These are phyloP conservation scores for Camellia granthamiana DNA, from an alignment of 148 eudicot genomes.

Conservation along the genomic window DNA sequence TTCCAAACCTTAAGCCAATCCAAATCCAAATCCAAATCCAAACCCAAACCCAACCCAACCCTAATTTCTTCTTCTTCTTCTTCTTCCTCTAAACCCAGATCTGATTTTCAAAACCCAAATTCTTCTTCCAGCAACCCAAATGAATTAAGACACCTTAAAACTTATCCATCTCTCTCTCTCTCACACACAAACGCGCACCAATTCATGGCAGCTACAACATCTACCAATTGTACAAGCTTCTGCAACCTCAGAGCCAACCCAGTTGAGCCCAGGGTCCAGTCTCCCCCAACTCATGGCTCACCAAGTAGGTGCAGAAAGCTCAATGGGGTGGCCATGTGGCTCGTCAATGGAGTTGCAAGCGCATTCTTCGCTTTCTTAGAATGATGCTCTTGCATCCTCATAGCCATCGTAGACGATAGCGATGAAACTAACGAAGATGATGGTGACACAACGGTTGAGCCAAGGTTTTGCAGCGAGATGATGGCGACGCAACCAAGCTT, in stretches of 20 bases:
- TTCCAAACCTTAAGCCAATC: no score
- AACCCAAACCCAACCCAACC: no score
- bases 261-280: constrained; percentile 20
- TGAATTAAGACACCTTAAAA: background rate
- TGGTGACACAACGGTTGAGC: no score
- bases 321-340: constrained; percentile 47
- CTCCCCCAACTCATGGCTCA: constrained; percentile 16
- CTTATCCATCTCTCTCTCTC: no score
- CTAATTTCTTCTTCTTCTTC: no score
- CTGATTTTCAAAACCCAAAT: no score
- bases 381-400: constrained; percentile 44
- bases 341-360: constrained; percentile 32
- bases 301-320: constrained; percentile 30
- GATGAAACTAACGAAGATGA: constrained; percentile 22
- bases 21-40: no score
- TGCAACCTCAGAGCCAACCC: constrained; percentile 10
- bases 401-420: constrained; percentile 35
- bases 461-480: no score
- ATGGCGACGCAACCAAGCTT: no score
- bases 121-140: no score
- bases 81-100: no score
- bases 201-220: constrained; percentile 29
- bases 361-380: constrained; percentile 45
- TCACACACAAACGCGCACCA: no score
- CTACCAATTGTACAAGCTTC: constrained; percentile 20